phyloP scores from a whole-genome alignment of 2,329 filamentous ascomycete species.

The Arachnomyces sp. region DNA sequence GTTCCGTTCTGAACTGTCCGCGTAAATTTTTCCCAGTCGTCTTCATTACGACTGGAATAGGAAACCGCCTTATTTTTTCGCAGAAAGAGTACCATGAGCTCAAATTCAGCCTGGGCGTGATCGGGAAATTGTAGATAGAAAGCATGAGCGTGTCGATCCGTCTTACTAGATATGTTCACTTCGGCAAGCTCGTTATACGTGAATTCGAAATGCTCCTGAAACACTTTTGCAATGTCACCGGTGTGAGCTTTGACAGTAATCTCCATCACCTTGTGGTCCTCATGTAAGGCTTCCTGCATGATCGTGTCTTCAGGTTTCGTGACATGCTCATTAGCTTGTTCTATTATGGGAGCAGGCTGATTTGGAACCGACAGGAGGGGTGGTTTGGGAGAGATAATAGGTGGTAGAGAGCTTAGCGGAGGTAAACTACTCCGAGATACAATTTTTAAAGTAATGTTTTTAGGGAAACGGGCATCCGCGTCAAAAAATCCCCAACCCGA shows the following conservation, averaged over 20 bases:
- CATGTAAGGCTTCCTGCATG: slow-evolving; percentile 6
- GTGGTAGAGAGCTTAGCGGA: slow-evolving; percentile 7
- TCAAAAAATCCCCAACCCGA: slow-evolving; percentile 21
- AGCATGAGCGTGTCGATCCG: slow-evolving; percentile 12
- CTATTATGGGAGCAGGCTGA: no score
- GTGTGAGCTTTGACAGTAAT: slow-evolving; percentile 6
- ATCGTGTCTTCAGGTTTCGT: slow-evolving; percentile 1
- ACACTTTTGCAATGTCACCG: slow-evolving; percentile 8
- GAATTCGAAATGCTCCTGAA: slow-evolving; percentile 16
- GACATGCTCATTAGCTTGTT: no score
- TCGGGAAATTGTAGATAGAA: slow-evolving; percentile 31
- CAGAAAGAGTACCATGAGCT: slow-evolving; percentile 20
- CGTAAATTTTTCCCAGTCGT: slow-evolving; percentile 31
- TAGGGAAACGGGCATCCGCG: background rate
- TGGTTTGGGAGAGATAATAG: background rate
- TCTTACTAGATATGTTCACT: slow-evolving; percentile 13
- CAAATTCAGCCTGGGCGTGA: slow-evolving; percentile 17
- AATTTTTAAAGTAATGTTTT: slow-evolving; percentile 6
- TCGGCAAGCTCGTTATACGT: slow-evolving; percentile 21
- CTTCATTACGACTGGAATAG: slow-evolving; percentile 22
- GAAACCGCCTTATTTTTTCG: slow-evolving; percentile 20
- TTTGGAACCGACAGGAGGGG: no score
- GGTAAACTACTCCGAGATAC: slow-evolving; percentile 16
- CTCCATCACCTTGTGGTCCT: background rate
- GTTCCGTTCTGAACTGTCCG: slow-evolving; percentile 20